Conservation (phyloP, 73 alveolate species). For the Paramecium tetraurelia region DNA sequence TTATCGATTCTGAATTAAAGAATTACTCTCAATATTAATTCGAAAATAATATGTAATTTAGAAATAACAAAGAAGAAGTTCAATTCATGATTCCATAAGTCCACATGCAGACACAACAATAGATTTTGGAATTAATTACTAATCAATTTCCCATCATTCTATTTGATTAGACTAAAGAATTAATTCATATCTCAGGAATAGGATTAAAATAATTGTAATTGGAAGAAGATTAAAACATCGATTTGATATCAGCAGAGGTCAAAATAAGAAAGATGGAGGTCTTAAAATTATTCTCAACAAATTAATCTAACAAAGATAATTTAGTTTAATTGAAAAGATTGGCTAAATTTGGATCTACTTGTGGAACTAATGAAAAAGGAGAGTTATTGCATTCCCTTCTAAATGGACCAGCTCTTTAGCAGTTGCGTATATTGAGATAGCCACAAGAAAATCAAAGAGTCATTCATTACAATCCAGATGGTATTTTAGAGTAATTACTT, state of each 20-base stretch:
- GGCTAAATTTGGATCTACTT: constrained; percentile 44
- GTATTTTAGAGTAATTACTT: background rate
- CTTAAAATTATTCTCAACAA: background rate
- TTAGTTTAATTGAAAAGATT: background rate
- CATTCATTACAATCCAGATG: background rate
- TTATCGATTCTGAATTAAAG: background rate
- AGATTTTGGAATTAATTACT: background rate
- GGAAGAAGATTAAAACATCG: background rate
- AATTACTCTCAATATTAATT: background rate
- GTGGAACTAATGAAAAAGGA: constrained; percentile 45
- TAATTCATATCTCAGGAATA: background rate
- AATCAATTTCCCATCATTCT: background rate
- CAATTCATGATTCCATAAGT: background rate
- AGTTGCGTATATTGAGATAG: background rate
- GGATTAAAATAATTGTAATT: background rate
- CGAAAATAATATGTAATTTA: background rate
- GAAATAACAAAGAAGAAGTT: background rate
- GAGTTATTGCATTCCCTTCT: constrained; percentile 29
- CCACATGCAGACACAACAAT: background rate
- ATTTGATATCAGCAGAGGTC: background rate
- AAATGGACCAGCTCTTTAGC: constrained; percentile 29
- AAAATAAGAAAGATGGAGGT: constrained; percentile 6
- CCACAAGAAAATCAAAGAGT: background rate
- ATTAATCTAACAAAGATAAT: background rate
- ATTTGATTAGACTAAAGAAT: constrained; percentile 20